Conservation (phyloP, 495 filamentous ascomycete species). For the Umbilicaria muhlenbergii region DNA sequence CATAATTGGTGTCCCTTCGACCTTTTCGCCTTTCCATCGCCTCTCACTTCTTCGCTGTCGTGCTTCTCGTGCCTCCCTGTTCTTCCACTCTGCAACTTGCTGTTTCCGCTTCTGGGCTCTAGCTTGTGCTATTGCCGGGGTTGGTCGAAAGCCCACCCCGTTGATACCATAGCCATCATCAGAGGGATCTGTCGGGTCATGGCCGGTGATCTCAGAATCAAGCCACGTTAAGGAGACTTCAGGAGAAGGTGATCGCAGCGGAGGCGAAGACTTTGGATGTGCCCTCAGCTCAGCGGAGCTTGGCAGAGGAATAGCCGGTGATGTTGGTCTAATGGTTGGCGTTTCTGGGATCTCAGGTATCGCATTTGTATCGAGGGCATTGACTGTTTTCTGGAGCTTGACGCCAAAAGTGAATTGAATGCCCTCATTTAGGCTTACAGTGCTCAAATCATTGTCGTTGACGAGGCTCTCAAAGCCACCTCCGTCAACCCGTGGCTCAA, state of each 20-base stretch:
- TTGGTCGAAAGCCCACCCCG: constrained; percentile 84
- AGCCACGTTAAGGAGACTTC: constrained; percentile 57
- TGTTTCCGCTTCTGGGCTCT: constrained; percentile 58
- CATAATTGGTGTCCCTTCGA: constrained; percentile 5
- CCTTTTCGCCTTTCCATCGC: constrained; percentile 28
- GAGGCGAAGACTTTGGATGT: constrained; percentile 26
- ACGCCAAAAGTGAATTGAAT: constrained; percentile 9
- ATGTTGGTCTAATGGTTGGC: constrained; percentile 5
- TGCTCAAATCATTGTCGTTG: constrained; percentile 7
- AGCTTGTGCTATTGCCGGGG: constrained; percentile 63
- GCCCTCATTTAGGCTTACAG: constrained; percentile 9
- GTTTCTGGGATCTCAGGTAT: constrained; percentile 9
- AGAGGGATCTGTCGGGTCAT: constrained; percentile 54
- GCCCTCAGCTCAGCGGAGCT: not conserved
- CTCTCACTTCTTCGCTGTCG: constrained; percentile 55
- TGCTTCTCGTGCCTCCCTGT: constrained; percentile 70
- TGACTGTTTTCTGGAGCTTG: constrained; percentile 7
- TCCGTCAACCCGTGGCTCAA: constrained; percentile 9
- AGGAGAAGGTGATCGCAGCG: constrained; percentile 22
- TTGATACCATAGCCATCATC: constrained; percentile 74
- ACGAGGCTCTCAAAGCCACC: constrained; percentile 4
- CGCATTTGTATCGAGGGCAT: constrained; percentile 14
- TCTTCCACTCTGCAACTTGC: constrained; percentile 74
- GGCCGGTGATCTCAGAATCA: constrained; percentile 71
- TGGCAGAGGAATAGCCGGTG: constrained; percentile 3